These are phyloP conservation scores for Trichoderma gracile DNA, from an alignment of 2,329 filamentous ascomycete species.

Conservation along the genomic window DNA sequence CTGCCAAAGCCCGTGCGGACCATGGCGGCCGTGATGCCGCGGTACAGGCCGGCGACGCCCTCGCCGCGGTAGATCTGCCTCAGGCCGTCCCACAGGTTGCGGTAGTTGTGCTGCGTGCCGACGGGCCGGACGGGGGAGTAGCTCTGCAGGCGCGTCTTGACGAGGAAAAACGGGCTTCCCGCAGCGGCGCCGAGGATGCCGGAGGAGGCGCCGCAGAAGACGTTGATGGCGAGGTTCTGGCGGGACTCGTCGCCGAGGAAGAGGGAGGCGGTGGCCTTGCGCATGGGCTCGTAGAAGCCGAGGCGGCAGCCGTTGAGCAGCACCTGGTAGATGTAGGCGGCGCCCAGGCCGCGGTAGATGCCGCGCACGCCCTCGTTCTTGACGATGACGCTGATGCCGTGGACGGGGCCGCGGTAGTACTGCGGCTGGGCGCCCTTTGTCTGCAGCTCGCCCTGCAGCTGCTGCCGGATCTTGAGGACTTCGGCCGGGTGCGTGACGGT, in stretches of 20 bases:
- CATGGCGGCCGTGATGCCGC: conserved; percentile 91
- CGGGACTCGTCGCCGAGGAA: conserved; percentile 71
- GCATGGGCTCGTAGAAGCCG: conserved; percentile 96
- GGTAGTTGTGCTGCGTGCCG: conserved; percentile 94
- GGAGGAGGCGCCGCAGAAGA: conserved; percentile 85
- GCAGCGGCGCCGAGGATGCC: conserved; percentile 90
- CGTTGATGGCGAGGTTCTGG: conserved; percentile 87
- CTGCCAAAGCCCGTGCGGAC: conserved; percentile 94
- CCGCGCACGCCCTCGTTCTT: conserved; percentile 85
- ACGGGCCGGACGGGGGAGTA: conserved; percentile 91
- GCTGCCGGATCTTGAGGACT: conserved; percentile 99
- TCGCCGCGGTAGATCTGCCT: conserved; percentile 75
- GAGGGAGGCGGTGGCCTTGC: conserved; percentile 66
- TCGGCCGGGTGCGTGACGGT: conserved; percentile 98
- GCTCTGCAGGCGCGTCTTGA: conserved; percentile 94
- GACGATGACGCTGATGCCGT: conserved; percentile 86
- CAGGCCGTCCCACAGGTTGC: conserved; percentile 81
- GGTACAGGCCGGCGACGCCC: conserved; percentile 79
- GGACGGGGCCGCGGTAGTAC: conserved; percentile 87
- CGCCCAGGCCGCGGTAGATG: conserved; percentile 84
- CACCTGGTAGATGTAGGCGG: conserved; percentile 94
- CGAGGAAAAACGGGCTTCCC: conserved; percentile 94
- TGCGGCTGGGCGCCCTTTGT: conserved; percentile 80
- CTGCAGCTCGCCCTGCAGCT: conserved; percentile 94
- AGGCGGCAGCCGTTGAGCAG: conserved; percentile 94